Evolutionary conservation across 805 yeast species (phyloP).

Genomic region (Monosporozyma servazzii): DNA sequence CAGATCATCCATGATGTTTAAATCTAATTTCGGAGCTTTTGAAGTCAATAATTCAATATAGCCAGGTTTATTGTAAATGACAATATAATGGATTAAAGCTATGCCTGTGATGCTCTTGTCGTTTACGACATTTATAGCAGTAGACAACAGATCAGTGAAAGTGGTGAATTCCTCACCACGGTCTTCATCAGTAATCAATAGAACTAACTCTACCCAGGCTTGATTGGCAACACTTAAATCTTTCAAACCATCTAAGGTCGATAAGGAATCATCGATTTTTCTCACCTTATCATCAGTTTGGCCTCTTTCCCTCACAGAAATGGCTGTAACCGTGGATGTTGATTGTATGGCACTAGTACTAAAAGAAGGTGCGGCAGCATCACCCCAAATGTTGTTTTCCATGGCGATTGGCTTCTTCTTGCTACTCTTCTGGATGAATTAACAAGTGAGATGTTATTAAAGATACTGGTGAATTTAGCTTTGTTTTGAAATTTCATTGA

Average conservation of each 20-base stretch:
- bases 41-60: constrained; percentile 40
- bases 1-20: constrained; percentile 42
- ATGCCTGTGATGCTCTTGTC: constrained; percentile 32
- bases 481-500: neutral
- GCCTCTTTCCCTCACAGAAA: neutral
- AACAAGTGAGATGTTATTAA: neutral
- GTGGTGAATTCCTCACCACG: constrained; percentile 17
- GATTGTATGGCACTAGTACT: neutral
- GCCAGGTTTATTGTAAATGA: constrained; percentile 42
- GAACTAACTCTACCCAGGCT: constrained; percentile 18
- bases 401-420: neutral
- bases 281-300: neutral
- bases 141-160: constrained; percentile 11
- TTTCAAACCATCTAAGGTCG: neutral
- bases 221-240: neutral
- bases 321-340: neutral
- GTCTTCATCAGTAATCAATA: constrained; percentile 16
- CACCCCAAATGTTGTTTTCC: constrained; percentile 5
- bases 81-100: constrained; percentile 43
- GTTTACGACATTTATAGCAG: constrained; percentile 13
- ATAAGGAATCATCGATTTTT: neutral
- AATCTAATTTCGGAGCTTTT: constrained; percentile 31
- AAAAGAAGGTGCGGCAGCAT: neutral
- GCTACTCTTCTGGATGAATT: neutral
- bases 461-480: neutral